Evolutionary conservation across 805 yeast species (phyloP).

Genomic region (Kuraishia hungarica): DNA sequence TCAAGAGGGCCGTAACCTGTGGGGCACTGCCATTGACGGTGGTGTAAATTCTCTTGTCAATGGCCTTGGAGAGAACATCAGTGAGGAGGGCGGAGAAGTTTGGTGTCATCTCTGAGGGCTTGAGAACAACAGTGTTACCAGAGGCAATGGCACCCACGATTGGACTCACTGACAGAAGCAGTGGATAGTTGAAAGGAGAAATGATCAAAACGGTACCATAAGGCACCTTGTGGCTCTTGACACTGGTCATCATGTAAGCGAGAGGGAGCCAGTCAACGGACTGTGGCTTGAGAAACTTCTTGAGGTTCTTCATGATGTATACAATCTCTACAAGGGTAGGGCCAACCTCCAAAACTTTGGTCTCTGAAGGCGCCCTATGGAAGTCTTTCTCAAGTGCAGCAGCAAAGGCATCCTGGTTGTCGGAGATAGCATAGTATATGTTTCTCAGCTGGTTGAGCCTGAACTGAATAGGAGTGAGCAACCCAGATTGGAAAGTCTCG

Average conservation of each 20-base stretch:
- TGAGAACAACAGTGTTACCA: constrained; percentile 73
- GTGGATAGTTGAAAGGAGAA: constrained; percentile 78
- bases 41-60: constrained; percentile 47
- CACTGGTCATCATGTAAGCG: constrained; percentile 14
- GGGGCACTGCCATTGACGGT: constrained; percentile 68
- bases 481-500: constrained; percentile 32
- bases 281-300: constrained; percentile 52
- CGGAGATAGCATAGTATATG: constrained; percentile 54
- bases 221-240: constrained; percentile 30
- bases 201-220: constrained; percentile 67
- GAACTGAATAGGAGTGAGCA: constrained; percentile 41
- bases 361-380: constrained; percentile 55
- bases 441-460: constrained; percentile 60
- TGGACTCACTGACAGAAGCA: constrained; percentile 54
- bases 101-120: constrained; percentile 71
- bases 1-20: constrained; percentile 48
- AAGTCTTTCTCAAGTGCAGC: constrained; percentile 62
- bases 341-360: constrained; percentile 48
- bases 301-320: constrained; percentile 49
- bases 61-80: constrained; percentile 40
- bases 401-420: constrained; percentile 43
- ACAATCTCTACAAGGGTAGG: constrained; percentile 46
- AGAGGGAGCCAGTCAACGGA: constrained; percentile 28
- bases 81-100: constrained; percentile 47
- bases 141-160: constrained; percentile 75